Percentiles rank a stretch among this genome's conserved stretches.
Conservation (phyloP, 768 basidiomycete species). For the Pisolithus microcarpus region DNA sequence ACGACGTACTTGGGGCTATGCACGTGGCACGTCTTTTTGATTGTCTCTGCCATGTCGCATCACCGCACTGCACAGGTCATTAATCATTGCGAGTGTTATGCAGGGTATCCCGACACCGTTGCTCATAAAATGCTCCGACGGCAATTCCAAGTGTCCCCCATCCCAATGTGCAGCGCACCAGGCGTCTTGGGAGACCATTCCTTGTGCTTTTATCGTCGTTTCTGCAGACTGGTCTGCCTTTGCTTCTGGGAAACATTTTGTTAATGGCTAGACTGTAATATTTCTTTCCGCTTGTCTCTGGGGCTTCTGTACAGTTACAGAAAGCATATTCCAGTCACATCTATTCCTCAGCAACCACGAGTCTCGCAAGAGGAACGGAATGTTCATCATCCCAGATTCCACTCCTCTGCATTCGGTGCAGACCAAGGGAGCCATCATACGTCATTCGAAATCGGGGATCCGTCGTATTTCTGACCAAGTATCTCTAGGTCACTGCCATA, state of each 20-base stretch:
- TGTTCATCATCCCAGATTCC: neutral
- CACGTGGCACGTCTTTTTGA: too few relatives aligned
- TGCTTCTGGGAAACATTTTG: conserved; percentile 25
- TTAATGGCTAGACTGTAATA: conserved; percentile 18
- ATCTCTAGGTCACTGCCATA: conserved; percentile 35
- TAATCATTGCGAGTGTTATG: neutral
- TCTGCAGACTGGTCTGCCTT: conserved; percentile 30
- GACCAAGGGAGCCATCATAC: conserved; percentile 15
- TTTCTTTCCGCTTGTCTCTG: conserved; percentile 6
- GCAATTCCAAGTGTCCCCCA: too few relatives aligned
- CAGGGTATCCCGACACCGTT: neutral
- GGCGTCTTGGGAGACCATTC: conserved; percentile 8
- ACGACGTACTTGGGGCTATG: too few relatives aligned
- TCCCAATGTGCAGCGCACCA: too few relatives aligned
- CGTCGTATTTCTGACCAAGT: neutral
- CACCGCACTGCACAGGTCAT: too few relatives aligned
- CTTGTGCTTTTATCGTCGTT: conserved; percentile 15
- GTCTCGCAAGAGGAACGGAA: neutral
- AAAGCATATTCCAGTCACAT: neutral
- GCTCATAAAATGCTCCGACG: neutral
- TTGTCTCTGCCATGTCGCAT: too few relatives aligned
- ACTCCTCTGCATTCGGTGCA: conserved; percentile 10
- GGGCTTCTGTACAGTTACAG: conserved; percentile 10
- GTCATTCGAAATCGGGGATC: conserved; percentile 1
- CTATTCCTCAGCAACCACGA: neutral